Base-by-base conservation (phyloP, 129 eudicot genomes). In the Artemisia tridentata region DNA sequence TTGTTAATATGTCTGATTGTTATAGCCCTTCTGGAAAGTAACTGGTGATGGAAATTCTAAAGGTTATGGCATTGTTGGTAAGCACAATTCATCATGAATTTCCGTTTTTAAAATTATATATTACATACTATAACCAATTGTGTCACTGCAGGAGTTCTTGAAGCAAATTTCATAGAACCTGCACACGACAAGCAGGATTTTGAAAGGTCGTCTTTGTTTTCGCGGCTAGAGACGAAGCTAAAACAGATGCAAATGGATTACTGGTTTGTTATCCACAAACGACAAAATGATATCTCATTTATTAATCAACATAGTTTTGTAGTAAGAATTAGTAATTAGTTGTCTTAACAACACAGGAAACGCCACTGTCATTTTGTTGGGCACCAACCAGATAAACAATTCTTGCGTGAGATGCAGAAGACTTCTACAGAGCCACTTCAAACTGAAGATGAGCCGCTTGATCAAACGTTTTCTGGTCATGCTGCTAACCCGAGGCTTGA, bases 151-250 rank as follows among this genome's bases (percentile, higher is more conserved):
- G 97, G 98, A 43, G 96, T 93, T 54, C 96, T 93, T 60, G 98
- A 93, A 85, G 96, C 98, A 78, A 93, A 93, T 80, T 93, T 93
- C 68, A 89, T 93, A 31, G 95, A 93, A 76, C 98, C 98, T 10
- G 98, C 98, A 43, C 98, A 89, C 57, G 98, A 93, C 83, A 93
- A 93, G 78, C 98, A 93, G 76, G 98, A 93, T 79, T 93, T 93
- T 80, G 98, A 93, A 84, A 81, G 96, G 72, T 89, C 98, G 15
- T 67, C 90, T 68, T 69, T 85, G 63, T 93, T 81, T 77, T 59
- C 84, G 58, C 85, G 82, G 81, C 88, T 93, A 74, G 98, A 93
- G 80, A 1, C 23, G 55, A 87, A 76, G 79, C 85, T 93, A 72
- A 93, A 87, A 76, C 88, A 87, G 79, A 89, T 93, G 96, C 89